phyloP scores from a whole-genome alignment of 768 basidiomycete genomes.

The Mycena capillaripes region DNA sequence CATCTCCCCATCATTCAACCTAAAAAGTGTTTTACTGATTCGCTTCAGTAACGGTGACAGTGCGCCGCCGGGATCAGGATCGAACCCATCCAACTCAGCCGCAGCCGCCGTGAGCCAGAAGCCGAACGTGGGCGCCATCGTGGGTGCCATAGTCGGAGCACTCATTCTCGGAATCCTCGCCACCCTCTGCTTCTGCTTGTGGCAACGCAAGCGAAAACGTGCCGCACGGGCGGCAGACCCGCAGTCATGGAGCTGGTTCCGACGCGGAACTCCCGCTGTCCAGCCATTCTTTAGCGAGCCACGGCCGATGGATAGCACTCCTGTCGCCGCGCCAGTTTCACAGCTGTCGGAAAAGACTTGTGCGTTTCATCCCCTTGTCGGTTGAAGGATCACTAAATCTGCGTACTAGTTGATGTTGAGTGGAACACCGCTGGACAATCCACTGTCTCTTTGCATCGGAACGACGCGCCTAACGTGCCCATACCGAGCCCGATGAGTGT shows the following conservation, averaged over 20 bases:
- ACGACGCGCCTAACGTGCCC: too few relatives aligned
- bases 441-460: neutral
- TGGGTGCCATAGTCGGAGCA: neutral
- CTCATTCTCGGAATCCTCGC: neutral
- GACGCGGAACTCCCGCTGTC: neutral
- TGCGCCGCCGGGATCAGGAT: neutral
- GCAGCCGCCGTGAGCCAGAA: neutral
- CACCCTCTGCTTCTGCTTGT: neutral
- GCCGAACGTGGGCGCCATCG: neutral
- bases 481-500: neutral
- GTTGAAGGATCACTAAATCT: neutral
- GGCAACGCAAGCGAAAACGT: neutral
- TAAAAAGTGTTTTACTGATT: neutral
- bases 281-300: neutral
- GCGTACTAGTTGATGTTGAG: neutral
- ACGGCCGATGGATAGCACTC: neutral
- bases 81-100: neutral
- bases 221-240: neutral
- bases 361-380: neutral
- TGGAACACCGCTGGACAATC: neutral
- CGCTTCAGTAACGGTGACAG: neutral
- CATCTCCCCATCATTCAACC: neutral
- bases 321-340: neutral
- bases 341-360: conserved; percentile 6
- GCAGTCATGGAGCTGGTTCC: neutral